Conservation (phyloP, 257 asterid species). For the Ballota nigra region DNA sequence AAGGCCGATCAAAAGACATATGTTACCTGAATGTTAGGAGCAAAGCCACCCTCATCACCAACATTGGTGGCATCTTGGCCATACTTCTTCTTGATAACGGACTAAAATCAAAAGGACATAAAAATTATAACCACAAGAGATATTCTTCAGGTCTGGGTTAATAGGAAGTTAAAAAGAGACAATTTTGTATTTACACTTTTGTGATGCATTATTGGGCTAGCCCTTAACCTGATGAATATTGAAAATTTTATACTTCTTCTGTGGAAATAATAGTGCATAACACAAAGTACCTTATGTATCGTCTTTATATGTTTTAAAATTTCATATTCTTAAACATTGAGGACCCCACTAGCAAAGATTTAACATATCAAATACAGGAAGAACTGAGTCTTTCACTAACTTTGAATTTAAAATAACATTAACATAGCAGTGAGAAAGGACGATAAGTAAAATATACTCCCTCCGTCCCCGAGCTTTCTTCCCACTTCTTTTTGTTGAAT, state of each 20-base stretch:
- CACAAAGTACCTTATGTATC: neutral
- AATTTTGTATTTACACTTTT: neutral
- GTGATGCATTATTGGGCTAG: neutral
- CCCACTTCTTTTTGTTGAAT: no score
- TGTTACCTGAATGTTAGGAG: slow-evolving; percentile 84
- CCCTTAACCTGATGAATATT: neutral
- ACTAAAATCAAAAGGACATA: slow-evolving; percentile 38
- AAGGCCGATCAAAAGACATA: neutral
- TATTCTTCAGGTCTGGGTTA: neutral
- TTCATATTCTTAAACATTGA: neutral
- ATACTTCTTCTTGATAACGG: slow-evolving; percentile 90
- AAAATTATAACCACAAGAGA: neutral
- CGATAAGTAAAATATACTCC: neutral
- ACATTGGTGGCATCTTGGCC: slow-evolving; percentile 95
- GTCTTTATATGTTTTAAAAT: neutral
- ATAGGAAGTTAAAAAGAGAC: neutral
- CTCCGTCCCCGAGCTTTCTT: no score
- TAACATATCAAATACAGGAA: neutral
- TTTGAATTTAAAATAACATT: neutral
- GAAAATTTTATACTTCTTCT: neutral
- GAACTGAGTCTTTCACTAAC: neutral
- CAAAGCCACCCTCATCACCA: slow-evolving; percentile 96
- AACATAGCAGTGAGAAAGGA: neutral
- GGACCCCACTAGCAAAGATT: neutral
- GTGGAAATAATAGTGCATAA: neutral